Conservation (phyloP, 176 grass and related monocot species). For the Oryza punctata region DNA sequence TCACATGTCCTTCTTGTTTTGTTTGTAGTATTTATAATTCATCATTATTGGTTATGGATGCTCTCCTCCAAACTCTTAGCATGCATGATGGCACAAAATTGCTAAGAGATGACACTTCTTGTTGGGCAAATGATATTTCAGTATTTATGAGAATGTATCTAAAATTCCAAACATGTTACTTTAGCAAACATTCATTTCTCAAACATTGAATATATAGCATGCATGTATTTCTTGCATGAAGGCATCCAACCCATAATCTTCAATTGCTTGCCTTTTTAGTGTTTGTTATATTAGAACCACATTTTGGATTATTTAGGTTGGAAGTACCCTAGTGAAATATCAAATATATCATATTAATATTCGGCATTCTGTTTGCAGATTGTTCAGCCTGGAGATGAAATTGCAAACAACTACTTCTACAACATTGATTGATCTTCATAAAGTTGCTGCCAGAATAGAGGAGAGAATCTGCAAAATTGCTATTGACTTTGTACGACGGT, state of each 20-base stretch:
- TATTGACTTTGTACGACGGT: background rate
- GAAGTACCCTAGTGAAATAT: background rate
- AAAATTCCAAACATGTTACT: background rate
- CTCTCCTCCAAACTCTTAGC: background rate
- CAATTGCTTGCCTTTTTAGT: background rate
- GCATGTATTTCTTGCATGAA: background rate
- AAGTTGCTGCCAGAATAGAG: conserved; percentile 6
- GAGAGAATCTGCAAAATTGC: background rate
- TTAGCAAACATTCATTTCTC: background rate
- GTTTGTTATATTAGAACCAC: background rate
- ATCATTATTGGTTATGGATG: background rate
- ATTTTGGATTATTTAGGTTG: background rate
- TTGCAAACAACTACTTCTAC: background rate
- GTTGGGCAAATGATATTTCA: background rate
- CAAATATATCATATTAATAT: background rate
- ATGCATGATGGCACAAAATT: background rate
- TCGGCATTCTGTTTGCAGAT: background rate
- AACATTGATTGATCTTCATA: conserved; percentile 13
- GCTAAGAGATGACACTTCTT: background rate
- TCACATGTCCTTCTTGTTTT: background rate
- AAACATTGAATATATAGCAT: background rate
- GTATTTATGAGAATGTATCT: background rate
- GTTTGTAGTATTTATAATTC: background rate
- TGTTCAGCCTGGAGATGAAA: background rate
- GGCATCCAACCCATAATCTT: no score